Evolutionary conservation across 345 rosid genomes (phyloP).

Genomic region (Eucalyptus marginata): DNA sequence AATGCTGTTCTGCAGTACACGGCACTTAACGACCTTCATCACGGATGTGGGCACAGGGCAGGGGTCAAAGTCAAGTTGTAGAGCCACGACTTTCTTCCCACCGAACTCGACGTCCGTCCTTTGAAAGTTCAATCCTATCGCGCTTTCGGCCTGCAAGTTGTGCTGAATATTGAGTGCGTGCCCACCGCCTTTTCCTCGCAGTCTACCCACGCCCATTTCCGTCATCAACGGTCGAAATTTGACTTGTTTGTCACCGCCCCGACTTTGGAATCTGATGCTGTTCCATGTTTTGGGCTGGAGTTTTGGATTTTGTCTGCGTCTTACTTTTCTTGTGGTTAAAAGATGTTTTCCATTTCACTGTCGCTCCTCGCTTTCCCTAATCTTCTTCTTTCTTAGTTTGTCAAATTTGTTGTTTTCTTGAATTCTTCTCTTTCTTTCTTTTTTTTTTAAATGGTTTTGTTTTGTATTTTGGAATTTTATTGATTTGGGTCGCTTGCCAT

Average conservation of each 20-base stretch:
- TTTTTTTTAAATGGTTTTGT: too few relatives aligned
- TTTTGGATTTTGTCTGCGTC: not conserved
- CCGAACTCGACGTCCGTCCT: not conserved
- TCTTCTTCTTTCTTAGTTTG: not conserved
- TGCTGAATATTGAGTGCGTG: not conserved
- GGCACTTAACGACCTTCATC: not conserved
- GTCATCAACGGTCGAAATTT: not conserved
- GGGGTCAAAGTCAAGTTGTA: not conserved
- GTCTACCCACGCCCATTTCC: not conserved
- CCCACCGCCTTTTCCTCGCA: not conserved
- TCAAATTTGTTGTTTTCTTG: not conserved
- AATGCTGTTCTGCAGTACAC: not conserved
- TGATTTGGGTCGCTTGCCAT: not conserved
- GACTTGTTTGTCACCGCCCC: not conserved
- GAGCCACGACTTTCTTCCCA: not conserved
- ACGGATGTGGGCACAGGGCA: not conserved
- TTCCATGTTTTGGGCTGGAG: not conserved
- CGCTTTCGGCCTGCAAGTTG: not conserved
- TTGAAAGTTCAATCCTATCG: not conserved
- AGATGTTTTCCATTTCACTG: not conserved
- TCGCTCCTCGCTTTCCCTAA: not conserved
- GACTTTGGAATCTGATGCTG: not conserved
- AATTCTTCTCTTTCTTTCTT: too few relatives aligned
- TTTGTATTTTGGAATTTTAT: not conserved
- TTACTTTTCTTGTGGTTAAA: not conserved